phyloP scores from a whole-genome alignment of 768 basidiomycete genomes.

The Tulasnella sp. region DNA sequence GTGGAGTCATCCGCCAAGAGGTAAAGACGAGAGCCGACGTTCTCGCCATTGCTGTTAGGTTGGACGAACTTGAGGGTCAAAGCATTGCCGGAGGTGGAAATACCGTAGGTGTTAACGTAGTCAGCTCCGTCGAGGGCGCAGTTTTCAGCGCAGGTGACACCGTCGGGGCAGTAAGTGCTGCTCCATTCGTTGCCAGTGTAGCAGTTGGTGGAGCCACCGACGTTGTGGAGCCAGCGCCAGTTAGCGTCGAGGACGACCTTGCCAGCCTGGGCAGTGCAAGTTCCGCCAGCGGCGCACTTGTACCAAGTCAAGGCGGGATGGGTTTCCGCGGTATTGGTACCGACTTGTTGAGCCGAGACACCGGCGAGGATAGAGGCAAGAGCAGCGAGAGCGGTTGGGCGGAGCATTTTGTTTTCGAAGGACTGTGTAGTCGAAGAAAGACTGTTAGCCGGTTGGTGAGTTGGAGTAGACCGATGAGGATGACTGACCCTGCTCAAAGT shows the following conservation, averaged over 20 bases:
- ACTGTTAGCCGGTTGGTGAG: no score
- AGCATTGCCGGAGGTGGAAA: conserved; percentile 4
- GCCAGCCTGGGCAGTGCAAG: background rate
- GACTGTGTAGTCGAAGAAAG: no score
- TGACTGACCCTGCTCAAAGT: no score
- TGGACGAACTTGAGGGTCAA: conserved; percentile 23
- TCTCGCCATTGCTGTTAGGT: conserved; percentile 20
- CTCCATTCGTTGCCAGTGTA: conserved; percentile 35
- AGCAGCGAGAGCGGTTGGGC: conserved; percentile 1
- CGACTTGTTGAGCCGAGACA: conserved; percentile 38
- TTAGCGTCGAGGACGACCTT: conserved; percentile 23
- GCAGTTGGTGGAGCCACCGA: conserved; percentile 45
- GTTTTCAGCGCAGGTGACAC: conserved; percentile 39
- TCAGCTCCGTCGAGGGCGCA: conserved; percentile 32
- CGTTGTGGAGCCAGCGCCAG: conserved; percentile 25
- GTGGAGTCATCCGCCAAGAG: no score
- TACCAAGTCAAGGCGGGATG: conserved; percentile 43
- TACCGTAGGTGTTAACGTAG: conserved; percentile 19
- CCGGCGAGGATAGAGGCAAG: conserved; percentile 9
- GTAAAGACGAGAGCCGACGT: no score
- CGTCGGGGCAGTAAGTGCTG: conserved; percentile 44
- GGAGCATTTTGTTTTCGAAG: background rate
- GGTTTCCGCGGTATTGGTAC: conserved; percentile 41
- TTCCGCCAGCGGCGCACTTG: conserved; percentile 38
- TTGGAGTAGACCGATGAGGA: no score